Base-by-base conservation (phyloP, 2,329 filamentous ascomycete species). In the Neobulgaria alba region DNA sequence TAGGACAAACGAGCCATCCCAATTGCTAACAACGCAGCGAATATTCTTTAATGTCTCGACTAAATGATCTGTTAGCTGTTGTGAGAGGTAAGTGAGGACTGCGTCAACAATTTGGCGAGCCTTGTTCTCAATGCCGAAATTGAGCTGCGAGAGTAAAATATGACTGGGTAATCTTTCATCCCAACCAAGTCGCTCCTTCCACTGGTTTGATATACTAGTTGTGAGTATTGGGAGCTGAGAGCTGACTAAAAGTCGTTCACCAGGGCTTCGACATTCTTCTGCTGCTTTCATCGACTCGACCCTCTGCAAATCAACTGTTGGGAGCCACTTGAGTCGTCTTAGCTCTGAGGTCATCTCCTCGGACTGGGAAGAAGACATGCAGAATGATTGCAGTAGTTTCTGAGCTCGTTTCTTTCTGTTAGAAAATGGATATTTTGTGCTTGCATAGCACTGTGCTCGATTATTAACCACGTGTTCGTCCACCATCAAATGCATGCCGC, bases 181-280 rank as follows among this genome's bases (percentile, higher is more conserved):
- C 54, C 53, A 56, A 4, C 53, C 52, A 33, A 57, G 47, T 7
- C 37, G 39, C 1, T 5, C 17, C 19, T 33, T 12, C 54, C 54
- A 57, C 8, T 38, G 21, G 4, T 7, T 9, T 21, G 38, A 40
- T 5, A 54, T 39, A 2, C 12, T 2, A 17, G 32, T 36, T 9
- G 20, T 16, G 17, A 54, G 37, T 12, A 50, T 41, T 10, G 50
- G 41, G 4, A 53, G 41, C 26, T 47, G 46, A 14, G 43, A 48
- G 3, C 39, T 34, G 8, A 47, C 49, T 12, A 50, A 45, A 3
- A 49, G 5, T 14, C 21, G 16, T 23, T 56, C 47, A 16, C 26
- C 20, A 17, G 20, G 12, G 17, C 46, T 29, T 3, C 53, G 47
- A 29, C 53, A 55, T 41, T 51, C n/a, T 9, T 14, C 35, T n/a